Conservation (phyloP, 768 basidiomycete genomes). For the Calocybe indica region DNA sequence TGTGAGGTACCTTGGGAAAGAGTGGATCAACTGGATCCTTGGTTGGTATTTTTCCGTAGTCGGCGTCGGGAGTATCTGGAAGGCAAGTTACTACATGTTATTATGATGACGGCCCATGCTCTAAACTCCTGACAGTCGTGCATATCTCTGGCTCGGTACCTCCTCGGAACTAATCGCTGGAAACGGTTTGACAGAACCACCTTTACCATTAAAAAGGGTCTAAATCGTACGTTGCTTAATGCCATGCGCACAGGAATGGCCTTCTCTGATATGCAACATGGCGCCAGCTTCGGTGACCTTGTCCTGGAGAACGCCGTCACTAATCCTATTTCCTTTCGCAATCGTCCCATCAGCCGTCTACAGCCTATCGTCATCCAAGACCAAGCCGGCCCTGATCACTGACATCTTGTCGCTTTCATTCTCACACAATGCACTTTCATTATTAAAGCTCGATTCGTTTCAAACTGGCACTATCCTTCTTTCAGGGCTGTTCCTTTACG, state of each 20-base stretch:
- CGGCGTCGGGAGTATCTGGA: slow-evolving; percentile 65
- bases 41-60: slow-evolving; percentile 69
- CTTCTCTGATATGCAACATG: slow-evolving; percentile 6
- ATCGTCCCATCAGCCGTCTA: slow-evolving; percentile 64
- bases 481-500: slow-evolving; percentile 84
- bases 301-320: slow-evolving; percentile 53
- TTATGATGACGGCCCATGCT: background rate
- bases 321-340: slow-evolving; percentile 53
- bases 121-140: slow-evolving; percentile 31
- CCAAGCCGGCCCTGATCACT: slow-evolving; percentile 66
- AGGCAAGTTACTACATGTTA: slow-evolving; percentile 33
- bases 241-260: background rate
- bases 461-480: slow-evolving; percentile 79
- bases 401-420: slow-evolving; percentile 77
- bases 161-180: slow-evolving; percentile 51
- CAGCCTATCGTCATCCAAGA: slow-evolving; percentile 32
- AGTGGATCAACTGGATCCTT: slow-evolving; percentile 80
- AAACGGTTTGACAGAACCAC: slow-evolving; percentile 44
- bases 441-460: slow-evolving; percentile 88
- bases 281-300: slow-evolving; percentile 28
- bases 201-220: slow-evolving; percentile 39
- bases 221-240: slow-evolving; percentile 28
- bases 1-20: slow-evolving; percentile 70
- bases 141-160: slow-evolving; percentile 42
- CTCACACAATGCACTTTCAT: slow-evolving; percentile 69